A percentile compares a stretch with the other conserved stretches of the same genome.
phyloP scores from a whole-genome alignment of 306 rosid species.

The Cotoneaster glaucophyllus region DNA sequence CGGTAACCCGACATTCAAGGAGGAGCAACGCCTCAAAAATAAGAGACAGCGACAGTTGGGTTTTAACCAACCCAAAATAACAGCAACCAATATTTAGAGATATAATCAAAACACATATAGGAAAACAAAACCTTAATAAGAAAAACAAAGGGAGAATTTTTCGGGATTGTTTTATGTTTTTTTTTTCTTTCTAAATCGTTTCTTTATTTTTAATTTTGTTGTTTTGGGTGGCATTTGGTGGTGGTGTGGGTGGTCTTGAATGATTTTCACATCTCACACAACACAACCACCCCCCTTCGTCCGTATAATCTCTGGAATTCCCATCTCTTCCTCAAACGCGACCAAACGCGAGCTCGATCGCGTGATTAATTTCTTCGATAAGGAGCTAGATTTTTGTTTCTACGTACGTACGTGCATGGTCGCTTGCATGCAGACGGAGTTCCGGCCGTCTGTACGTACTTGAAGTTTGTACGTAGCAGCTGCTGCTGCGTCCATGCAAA shows the following conservation, averaged over 20 bases:
- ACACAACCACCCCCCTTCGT: slow-evolving; percentile 1
- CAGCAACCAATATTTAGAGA: slow-evolving; percentile 1
- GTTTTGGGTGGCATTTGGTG: not conserved
- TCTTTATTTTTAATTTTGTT: not conserved
- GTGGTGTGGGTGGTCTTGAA: slow-evolving; percentile 13
- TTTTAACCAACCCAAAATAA: slow-evolving; percentile 6
- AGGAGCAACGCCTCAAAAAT: slow-evolving; percentile 2
- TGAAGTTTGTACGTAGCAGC: not conserved
- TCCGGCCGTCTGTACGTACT: not conserved
- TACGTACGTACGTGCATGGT: not conserved
- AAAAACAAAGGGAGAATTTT: not conserved
- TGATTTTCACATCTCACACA: not conserved
- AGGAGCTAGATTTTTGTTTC: not conserved
- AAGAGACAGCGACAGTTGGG: slow-evolving; percentile 20
- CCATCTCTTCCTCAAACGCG: no score
- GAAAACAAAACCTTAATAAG: not conserved
- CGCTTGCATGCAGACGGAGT: not conserved
- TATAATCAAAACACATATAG: not conserved
- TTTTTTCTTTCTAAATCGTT: not conserved
- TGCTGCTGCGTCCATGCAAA: not conserved
- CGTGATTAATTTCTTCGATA: not conserved
- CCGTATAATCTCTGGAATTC: not conserved
- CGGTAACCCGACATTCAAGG: slow-evolving; percentile 61
- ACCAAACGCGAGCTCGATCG: no score
- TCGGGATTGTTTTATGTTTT: not conserved